phyloP scores from a whole-genome alignment of 192 early-diverging fungal genomes.

The Umbelopsis vinacea region DNA sequence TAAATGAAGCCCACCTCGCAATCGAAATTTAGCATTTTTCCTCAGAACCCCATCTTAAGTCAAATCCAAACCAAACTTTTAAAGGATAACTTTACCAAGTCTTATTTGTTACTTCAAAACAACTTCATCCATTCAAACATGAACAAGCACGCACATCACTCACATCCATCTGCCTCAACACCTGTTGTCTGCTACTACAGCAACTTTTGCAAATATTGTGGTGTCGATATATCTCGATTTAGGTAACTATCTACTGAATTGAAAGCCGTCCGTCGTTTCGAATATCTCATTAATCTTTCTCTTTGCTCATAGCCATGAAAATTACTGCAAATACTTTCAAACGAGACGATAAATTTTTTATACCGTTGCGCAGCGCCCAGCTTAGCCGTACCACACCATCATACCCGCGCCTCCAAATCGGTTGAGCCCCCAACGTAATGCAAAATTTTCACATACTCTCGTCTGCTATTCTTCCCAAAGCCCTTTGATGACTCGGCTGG shows the following conservation, averaged over 20 bases:
- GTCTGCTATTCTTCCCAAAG: neutral
- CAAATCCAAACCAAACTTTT: neutral
- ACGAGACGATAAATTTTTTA: neutral
- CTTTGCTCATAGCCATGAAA: neutral
- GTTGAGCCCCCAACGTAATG: too few species aligned
- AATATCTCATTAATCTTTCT: neutral
- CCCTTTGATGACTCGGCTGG: neutral
- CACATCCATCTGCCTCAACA: neutral
- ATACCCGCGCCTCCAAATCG: neutral
- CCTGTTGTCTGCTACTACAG: conserved; percentile 8
- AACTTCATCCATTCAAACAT: neutral
- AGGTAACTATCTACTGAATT: neutral
- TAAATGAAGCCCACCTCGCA: neutral
- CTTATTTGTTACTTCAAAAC: neutral
- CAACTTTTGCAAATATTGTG: conserved; percentile 16
- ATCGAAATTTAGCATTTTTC: neutral
- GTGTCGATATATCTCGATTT: conserved; percentile 11
- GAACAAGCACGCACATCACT: neutral
- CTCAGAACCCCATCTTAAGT: neutral
- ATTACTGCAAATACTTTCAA: conserved; percentile 7
- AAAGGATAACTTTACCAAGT: neutral
- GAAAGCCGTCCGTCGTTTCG: neutral
- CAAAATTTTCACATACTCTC: too few species aligned
- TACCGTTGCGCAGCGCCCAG: neutral
- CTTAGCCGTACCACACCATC: neutral